Evolutionary conservation across 192 early-diverging fungal species (phyloP).

Genomic region (Linnemannia zychae): DNA sequence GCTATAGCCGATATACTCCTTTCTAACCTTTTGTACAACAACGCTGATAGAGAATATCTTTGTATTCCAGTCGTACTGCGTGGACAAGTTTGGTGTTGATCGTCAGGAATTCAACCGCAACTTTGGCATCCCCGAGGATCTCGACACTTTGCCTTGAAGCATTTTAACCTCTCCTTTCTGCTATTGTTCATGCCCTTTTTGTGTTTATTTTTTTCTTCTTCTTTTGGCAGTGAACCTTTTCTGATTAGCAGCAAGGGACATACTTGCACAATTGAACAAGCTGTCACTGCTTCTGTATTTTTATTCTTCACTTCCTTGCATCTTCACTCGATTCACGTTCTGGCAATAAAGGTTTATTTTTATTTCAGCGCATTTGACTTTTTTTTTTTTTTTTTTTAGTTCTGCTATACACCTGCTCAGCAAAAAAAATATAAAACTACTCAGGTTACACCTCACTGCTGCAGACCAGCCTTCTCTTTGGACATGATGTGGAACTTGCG

Average conservation of each 20-base stretch:
- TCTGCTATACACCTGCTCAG: not conserved
- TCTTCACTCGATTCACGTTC: no score
- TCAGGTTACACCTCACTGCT: not conserved
- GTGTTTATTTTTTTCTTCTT: not conserved
- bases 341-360: not conserved
- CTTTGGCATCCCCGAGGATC: slow-evolving; percentile 79
- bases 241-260: not conserved
- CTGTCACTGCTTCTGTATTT: not conserved
- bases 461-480: not conserved
- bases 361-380: not conserved
- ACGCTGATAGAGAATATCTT: slow-evolving; percentile 81
- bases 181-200: not conserved
- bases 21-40: not conserved
- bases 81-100: slow-evolving; percentile 77
- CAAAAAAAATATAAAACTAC: not conserved
- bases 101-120: slow-evolving; percentile 71
- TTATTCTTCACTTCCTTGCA: not conserved
- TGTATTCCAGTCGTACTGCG: slow-evolving; percentile 82
- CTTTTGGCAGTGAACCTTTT: no score
- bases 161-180: no score
- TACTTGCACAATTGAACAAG: not conserved
- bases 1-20: not conserved
- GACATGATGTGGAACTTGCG: not conserved
- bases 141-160: slow-evolving; percentile 75
- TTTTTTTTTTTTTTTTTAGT: not conserved